These are phyloP conservation scores for Euphorbia peplus DNA, from an alignment of 345 rosid species.

Conservation along the genomic window DNA sequence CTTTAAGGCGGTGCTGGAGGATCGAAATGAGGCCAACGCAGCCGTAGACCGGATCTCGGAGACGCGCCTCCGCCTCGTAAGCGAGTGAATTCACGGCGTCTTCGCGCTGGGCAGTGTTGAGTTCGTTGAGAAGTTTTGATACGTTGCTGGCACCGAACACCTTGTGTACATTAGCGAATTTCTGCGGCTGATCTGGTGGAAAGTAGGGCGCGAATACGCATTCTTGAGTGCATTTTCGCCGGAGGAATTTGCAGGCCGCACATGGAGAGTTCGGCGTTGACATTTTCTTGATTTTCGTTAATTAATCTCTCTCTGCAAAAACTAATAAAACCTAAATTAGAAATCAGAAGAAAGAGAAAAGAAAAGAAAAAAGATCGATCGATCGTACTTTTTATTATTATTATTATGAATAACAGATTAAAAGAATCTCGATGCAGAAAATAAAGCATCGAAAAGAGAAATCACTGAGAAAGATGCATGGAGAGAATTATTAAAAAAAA, in stretches of 20 bases:
- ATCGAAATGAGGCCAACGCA: constrained; percentile 72
- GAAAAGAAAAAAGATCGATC: background rate
- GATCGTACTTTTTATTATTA: no score
- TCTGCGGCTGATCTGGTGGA: constrained; percentile 32
- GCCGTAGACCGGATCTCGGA: constrained; percentile 81
- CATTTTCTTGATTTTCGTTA: constrained; percentile 18
- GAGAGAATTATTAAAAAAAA: background rate
- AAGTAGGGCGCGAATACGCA: constrained; percentile 30
- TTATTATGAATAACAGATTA: background rate
- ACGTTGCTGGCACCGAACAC: constrained; percentile 53
- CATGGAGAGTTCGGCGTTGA: constrained; percentile 30
- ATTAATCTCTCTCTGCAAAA: background rate
- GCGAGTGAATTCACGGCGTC: constrained; percentile 77
- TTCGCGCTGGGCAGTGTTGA: constrained; percentile 45
- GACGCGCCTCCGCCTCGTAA: constrained; percentile 76
- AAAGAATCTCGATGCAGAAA: constrained; percentile 6
- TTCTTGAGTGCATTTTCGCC: constrained; percentile 31
- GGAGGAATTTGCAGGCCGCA: constrained; percentile 29
- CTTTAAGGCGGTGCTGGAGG: constrained; percentile 61
- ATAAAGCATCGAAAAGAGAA: constrained; percentile 16
- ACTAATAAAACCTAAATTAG: background rate
- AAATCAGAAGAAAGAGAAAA: background rate
- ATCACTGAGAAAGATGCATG: constrained; percentile 8
- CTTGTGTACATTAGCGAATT: constrained; percentile 27
- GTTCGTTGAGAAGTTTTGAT: constrained; percentile 64